Conservation (phyloP, 371 early-diverging fungal genomes). For the Smittium mucronatum region DNA sequence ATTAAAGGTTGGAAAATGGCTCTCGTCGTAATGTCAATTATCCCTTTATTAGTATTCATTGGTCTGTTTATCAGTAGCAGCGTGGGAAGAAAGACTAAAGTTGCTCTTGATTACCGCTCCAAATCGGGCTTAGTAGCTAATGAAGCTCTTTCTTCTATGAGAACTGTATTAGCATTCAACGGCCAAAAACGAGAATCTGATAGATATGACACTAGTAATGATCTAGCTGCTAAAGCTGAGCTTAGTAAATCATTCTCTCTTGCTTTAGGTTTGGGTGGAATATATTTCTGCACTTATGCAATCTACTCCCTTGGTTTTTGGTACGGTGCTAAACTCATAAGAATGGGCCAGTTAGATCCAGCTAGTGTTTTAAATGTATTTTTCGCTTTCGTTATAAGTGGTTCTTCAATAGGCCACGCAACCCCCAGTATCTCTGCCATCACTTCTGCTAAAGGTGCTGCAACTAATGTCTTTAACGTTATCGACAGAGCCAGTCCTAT, state of each 20-base stretch:
- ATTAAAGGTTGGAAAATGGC: conserved; percentile 73
- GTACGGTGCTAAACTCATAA: conserved; percentile 52
- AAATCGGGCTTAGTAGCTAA: conserved; percentile 69
- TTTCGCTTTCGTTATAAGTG: conserved; percentile 55
- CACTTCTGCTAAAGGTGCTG: conserved; percentile 49
- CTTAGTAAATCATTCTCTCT: conserved; percentile 41
- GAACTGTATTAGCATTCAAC: conserved; percentile 78
- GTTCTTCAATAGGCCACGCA: conserved; percentile 36
- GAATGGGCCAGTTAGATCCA: conserved; percentile 34
- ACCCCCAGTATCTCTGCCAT: conserved; percentile 49
- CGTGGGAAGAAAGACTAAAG: conserved; percentile 37
- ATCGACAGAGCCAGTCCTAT: conserved; percentile 58
- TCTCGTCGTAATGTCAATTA: conserved; percentile 57
- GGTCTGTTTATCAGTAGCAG: conserved; percentile 53
- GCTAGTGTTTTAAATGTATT: conserved; percentile 49
- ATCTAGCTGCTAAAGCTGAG: conserved; percentile 41
- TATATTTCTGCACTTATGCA: conserved; percentile 48
- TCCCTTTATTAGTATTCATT: conserved; percentile 45
- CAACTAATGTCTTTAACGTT: conserved; percentile 51
- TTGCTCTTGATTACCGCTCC: conserved; percentile 47
- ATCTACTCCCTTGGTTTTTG: conserved; percentile 66
- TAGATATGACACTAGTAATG: conserved; percentile 43
- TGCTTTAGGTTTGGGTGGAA: conserved; percentile 46
- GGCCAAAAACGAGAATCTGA: conserved; percentile 52
- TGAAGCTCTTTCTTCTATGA: conserved; percentile 71